These are phyloP conservation scores for Phaseolus lunatus DNA, from an alignment of 306 rosid genomes.

Conservation along the genomic window DNA sequence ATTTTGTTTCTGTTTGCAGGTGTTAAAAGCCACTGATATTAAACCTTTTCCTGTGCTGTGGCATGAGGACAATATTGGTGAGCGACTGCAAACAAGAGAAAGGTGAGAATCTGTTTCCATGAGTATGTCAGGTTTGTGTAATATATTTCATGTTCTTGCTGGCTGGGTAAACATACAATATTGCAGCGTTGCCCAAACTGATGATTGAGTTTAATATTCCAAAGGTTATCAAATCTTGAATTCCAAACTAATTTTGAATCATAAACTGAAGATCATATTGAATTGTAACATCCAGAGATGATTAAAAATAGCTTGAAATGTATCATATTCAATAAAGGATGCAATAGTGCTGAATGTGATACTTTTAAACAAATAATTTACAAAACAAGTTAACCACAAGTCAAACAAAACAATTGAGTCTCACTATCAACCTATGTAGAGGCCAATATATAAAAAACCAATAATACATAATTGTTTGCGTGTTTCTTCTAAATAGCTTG, in stretches of 20 bases:
- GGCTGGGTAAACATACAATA: slow-evolving; percentile 5
- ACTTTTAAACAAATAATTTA: slow-evolving; percentile 1
- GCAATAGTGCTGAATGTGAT: neutral
- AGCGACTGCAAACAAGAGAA: slow-evolving; percentile 69
- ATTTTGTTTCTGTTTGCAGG: slow-evolving; percentile 49
- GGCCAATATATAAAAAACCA: neutral
- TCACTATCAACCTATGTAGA: neutral
- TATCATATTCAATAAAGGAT: neutral
- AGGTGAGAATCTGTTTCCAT: slow-evolving; percentile 52
- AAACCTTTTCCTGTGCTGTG: slow-evolving; percentile 75
- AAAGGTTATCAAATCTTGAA: neutral
- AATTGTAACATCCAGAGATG: neutral
- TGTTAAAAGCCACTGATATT: slow-evolving; percentile 62
- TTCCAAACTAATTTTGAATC: neutral
- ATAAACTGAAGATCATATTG: neutral
- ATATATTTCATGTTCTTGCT: slow-evolving; percentile 5
- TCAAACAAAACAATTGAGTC: neutral
- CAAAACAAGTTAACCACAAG: neutral
- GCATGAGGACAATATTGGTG: slow-evolving; percentile 74
- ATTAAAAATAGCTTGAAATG: neutral
- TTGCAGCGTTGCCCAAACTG: neutral
- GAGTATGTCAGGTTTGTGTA: slow-evolving; percentile 11
- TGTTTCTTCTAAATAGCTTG: slow-evolving; percentile 17
- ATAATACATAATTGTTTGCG: no score
- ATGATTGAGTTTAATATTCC: neutral